A percentile compares a stretch with the other conserved stretches of the same genome.
Evolutionary conservation across 495 filamentous ascomycete genomes (phyloP).

Genomic region (Daldinia vernicosa): DNA sequence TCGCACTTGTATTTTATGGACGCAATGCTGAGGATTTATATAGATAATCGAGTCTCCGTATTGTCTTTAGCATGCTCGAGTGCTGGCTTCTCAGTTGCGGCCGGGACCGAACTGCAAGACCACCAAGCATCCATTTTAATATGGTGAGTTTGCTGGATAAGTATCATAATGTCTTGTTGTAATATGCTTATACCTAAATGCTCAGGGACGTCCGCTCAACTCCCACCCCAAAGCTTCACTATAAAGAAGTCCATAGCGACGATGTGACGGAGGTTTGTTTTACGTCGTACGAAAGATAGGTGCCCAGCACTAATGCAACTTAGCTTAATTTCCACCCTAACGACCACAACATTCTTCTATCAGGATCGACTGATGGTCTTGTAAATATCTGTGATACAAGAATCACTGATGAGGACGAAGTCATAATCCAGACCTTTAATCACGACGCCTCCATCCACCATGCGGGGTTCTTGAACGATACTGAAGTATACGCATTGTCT

Average conservation of each 20-base stretch:
- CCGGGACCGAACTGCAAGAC: constrained; percentile 81
- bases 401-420: constrained; percentile 84
- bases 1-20: constrained; percentile 11
- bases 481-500: constrained; percentile 76
- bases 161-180: not conserved
- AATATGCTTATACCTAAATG: constrained; percentile 13
- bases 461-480: constrained; percentile 77
- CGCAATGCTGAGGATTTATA: constrained; percentile 35
- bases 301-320: constrained; percentile 4
- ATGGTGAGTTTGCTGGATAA: constrained; percentile 63
- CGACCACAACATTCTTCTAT: constrained; percentile 71
- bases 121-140: constrained; percentile 76
- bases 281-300: not conserved
- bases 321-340: constrained; percentile 78
- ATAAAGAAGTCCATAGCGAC: constrained; percentile 89
- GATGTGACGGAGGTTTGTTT: constrained; percentile 79
- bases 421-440: constrained; percentile 86
- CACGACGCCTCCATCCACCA: constrained; percentile 84
- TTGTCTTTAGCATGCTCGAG: constrained; percentile 73
- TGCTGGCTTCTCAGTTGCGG: constrained; percentile 68
- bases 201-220: constrained; percentile 74
- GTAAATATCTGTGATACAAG: constrained; percentile 83
- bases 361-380: constrained; percentile 91
- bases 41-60: constrained; percentile 60
- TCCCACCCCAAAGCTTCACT: constrained; percentile 63